These are phyloP conservation scores for Populus tremula DNA, from an alignment of 345 rosid genomes.

Conservation along the genomic window DNA sequence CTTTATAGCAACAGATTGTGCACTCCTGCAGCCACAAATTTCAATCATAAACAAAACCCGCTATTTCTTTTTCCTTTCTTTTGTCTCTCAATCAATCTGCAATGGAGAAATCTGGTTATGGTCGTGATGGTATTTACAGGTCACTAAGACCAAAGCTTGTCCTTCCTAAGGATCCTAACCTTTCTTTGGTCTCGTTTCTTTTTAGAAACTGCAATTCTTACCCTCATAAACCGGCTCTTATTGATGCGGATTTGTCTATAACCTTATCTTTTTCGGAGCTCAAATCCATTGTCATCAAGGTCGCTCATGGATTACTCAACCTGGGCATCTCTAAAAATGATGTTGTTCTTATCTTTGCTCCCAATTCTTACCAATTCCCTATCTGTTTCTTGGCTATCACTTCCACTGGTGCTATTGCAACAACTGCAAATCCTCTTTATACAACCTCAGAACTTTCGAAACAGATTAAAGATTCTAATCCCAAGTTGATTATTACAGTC, in stretches of 20 bases:
- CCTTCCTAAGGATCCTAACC: conserved; percentile 63
- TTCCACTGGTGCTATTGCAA: conserved; percentile 59
- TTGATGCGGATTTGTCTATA: conserved; percentile 54
- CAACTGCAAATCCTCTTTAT: conserved; percentile 68
- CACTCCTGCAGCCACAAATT: background rate
- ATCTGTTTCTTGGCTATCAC: conserved; percentile 60
- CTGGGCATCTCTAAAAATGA: conserved; percentile 61
- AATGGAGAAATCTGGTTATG: conserved; percentile 86
- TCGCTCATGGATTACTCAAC: conserved; percentile 55
- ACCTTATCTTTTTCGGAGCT: conserved; percentile 54
- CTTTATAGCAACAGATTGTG: no score
- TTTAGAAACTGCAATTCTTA: conserved; percentile 55
- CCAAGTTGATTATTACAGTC: background rate
- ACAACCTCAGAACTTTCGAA: conserved; percentile 53
- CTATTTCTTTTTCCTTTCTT: background rate
- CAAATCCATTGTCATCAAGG: conserved; percentile 50
- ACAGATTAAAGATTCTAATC: conserved; percentile 53
- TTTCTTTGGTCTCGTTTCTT: conserved; percentile 55
- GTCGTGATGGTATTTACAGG: conserved; percentile 72
- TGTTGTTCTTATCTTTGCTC: conserved; percentile 60
- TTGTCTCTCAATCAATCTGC: background rate
- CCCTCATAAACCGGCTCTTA: conserved; percentile 51
- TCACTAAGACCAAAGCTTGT: conserved; percentile 55
- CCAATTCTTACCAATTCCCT: conserved; percentile 68
- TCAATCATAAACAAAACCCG: background rate